Conservation (phyloP, 768 basidiomycete species). For the Lyophyllum shimeji region DNA sequence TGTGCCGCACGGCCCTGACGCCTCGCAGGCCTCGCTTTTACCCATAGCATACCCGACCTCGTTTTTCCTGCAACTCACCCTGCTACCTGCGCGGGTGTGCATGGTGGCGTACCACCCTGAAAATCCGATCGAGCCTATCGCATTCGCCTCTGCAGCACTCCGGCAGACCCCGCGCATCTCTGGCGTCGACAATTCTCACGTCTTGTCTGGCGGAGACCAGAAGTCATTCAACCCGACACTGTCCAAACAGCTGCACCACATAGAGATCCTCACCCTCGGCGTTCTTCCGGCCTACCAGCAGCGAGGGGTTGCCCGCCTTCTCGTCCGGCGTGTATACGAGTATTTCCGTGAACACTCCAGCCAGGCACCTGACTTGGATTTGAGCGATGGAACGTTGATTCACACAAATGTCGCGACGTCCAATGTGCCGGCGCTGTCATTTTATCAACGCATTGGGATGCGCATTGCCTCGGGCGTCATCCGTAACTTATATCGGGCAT, state of each 20-base stretch:
- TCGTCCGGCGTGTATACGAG: slow-evolving; percentile 33
- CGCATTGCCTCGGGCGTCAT: slow-evolving; percentile 30
- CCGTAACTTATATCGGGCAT: slow-evolving; percentile 37
- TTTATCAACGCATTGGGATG: slow-evolving; percentile 46
- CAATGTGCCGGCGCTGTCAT: slow-evolving; percentile 38
- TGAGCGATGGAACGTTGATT: slow-evolving; percentile 27
- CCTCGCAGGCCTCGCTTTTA: slow-evolving; percentile 31
- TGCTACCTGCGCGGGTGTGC: slow-evolving; percentile 39
- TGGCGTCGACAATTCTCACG: slow-evolving; percentile 4
- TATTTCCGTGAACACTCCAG: slow-evolving; percentile 27
- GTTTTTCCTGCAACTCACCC: slow-evolving; percentile 47
- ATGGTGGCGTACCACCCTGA: slow-evolving; percentile 36
- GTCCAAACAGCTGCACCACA: slow-evolving; percentile 22
- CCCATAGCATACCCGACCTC: slow-evolving; percentile 40
- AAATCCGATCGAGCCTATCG: slow-evolving; percentile 32
- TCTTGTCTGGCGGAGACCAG: slow-evolving; percentile 11
- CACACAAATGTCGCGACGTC: slow-evolving; percentile 47
- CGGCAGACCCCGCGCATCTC: slow-evolving; percentile 24
- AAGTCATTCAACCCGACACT: slow-evolving; percentile 13
- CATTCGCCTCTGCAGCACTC: slow-evolving; percentile 43
- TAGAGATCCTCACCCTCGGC: slow-evolving; percentile 54
- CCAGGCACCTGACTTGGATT: slow-evolving; percentile 16
- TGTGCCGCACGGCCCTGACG: slow-evolving; percentile 4
- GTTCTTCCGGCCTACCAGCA: slow-evolving; percentile 46
- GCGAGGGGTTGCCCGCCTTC: slow-evolving; percentile 40